Conservation (phyloP, 768 basidiomycete species). For the Boletellus ananas region DNA sequence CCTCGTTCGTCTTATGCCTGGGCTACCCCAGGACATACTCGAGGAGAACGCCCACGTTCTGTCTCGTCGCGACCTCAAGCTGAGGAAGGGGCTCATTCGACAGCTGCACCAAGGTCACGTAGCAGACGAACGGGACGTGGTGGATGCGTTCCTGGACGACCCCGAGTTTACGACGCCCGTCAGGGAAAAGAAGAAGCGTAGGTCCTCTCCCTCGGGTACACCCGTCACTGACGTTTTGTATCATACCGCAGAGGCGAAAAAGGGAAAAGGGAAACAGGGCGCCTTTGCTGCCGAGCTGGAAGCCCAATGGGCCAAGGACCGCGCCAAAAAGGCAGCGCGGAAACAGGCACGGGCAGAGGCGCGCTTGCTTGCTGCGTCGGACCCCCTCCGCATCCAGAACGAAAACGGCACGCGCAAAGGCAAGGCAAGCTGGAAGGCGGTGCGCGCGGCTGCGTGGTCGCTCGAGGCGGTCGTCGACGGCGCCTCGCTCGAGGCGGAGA, state of each 20-base stretch:
- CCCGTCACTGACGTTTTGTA: too few species aligned
- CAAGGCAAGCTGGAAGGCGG: slow-evolving; percentile 68
- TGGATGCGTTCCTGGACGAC: slow-evolving; percentile 25
- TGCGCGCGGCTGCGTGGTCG: slow-evolving; percentile 47
- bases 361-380: slow-evolving; percentile 53
- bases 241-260: slow-evolving; percentile 29
- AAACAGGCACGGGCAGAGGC: slow-evolving; percentile 61
- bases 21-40: slow-evolving; percentile 58
- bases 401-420: slow-evolving; percentile 40
- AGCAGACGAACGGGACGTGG: slow-evolving; percentile 8
- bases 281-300: slow-evolving; percentile 54
- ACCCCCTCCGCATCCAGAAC: slow-evolving; percentile 48
- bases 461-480: slow-evolving; percentile 60
- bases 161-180: slow-evolving; percentile 18
- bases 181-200: slow-evolving; percentile 41
- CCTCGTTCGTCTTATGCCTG: slow-evolving; percentile 1
- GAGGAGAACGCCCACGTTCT: slow-evolving; percentile 56
- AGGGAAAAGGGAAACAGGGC: slow-evolving; percentile 14
- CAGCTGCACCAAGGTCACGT: slow-evolving; percentile 53
- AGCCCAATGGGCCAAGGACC: slow-evolving; percentile 77
- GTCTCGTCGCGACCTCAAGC: slow-evolving; percentile 41
- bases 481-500: slow-evolving; percentile 62
- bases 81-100: slow-evolving; percentile 53
- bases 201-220: slow-evolving; percentile 22
- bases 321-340: slow-evolving; percentile 73